Evolutionary conservation across 2,329 filamentous ascomycete species (phyloP).

Genomic region (Drechslerella coelobrocha): DNA sequence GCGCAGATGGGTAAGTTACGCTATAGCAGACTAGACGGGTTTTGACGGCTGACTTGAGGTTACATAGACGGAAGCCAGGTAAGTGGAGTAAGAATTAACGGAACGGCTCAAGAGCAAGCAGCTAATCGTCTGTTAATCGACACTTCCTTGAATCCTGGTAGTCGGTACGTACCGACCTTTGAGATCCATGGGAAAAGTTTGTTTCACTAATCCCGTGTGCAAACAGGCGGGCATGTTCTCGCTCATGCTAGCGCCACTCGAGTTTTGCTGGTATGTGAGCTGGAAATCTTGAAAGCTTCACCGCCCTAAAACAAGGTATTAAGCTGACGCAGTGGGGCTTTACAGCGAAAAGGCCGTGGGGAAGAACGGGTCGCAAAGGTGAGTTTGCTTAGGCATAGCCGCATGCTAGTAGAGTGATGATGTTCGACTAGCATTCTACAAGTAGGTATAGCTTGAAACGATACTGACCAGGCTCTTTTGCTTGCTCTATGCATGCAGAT

Average conservation of each 20-base stretch:
- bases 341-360: slow-evolving; percentile 68
- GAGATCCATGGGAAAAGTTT: background rate
- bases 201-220: slow-evolving; percentile 11
- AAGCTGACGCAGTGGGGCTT: too few relatives aligned
- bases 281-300: background rate
- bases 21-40: background rate
- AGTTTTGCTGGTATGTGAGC: slow-evolving; percentile 62
- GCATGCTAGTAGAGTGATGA: slow-evolving; percentile 60
- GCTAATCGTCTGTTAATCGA: slow-evolving; percentile 7
- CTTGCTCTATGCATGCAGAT: slow-evolving; percentile 22
- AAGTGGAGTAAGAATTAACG: slow-evolving; percentile 16
- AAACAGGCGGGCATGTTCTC: slow-evolving; percentile 70
- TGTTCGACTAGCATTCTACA: slow-evolving; percentile 58
- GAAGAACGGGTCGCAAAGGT: slow-evolving; percentile 75
- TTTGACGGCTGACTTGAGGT: slow-evolving; percentile 23
- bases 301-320: too few relatives aligned
- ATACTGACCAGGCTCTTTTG: slow-evolving; percentile 18
- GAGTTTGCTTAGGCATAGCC: slow-evolving; percentile 29
- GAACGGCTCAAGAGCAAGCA: background rate
- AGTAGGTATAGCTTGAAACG: slow-evolving; percentile 57
- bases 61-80: slow-evolving; percentile 53
- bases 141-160: slow-evolving; percentile 11
- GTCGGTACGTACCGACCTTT: slow-evolving; percentile 50
- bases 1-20: slow-evolving; percentile 65
- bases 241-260: slow-evolving; percentile 73